Evolutionary conservation across 2,329 filamentous ascomycete species (phyloP).

Genomic region (Penicillium hesseltinei): DNA sequence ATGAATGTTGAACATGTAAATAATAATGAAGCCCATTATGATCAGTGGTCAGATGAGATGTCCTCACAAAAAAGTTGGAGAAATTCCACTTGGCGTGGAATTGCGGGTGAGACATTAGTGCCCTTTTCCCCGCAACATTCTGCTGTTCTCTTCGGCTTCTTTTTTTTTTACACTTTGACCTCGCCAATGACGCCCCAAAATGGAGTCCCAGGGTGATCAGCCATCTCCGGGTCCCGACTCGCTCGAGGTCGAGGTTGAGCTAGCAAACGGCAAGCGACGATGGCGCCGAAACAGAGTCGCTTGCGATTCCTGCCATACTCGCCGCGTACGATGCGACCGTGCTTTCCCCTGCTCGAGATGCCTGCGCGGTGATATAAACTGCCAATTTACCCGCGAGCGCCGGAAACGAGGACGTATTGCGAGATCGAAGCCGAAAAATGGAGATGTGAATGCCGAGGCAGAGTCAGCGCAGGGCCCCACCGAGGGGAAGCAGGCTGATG

Average conservation of each 20-base stretch:
- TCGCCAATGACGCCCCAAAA: conserved; percentile 31
- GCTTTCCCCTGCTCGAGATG: conserved; percentile 90
- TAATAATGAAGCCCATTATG: not conserved
- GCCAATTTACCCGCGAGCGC: conserved; percentile 86
- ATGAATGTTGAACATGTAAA: not conserved
- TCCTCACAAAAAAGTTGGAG: not conserved
- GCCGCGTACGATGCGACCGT: conserved; percentile 90
- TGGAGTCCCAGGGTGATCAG: conserved; percentile 35
- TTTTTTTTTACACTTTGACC: not conserved
- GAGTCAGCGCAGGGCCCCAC: conserved; percentile 3
- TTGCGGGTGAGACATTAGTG: conserved; percentile 10
- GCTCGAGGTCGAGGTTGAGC: conserved; percentile 13
- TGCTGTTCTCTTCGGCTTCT: not conserved
- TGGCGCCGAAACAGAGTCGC: conserved; percentile 52
- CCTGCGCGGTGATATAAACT: conserved; percentile 65
- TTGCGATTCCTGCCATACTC: conserved; percentile 92
- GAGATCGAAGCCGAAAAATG: conserved; percentile 57
- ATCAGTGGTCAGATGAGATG: not conserved
- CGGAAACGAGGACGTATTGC: conserved; percentile 88
- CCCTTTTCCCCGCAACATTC: conserved; percentile 10
- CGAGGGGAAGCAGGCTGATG: conserved; percentile 6
- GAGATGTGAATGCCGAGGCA: not conserved
- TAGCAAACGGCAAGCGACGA: conserved; percentile 32
- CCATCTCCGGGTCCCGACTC: conserved; percentile 20
- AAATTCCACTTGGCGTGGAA: not conserved